These are phyloP conservation scores for Paramarasmius palmivorus DNA, from an alignment of 1,284 basidiomycete species.

Conservation along the genomic window DNA sequence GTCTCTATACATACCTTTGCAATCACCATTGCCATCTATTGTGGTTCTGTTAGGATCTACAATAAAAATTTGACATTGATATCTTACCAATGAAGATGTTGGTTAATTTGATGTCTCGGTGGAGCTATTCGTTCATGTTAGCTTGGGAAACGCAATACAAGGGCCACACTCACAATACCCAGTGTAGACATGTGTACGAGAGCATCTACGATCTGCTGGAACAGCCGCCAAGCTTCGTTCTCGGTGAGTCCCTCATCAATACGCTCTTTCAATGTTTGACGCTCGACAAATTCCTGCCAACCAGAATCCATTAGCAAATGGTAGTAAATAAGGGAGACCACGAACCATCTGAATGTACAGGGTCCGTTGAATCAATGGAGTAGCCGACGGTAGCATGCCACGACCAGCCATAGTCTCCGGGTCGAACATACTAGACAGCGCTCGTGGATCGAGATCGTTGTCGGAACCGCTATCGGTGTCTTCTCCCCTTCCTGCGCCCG, in stretches of 20 bases:
- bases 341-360: constrained; percentile 90
- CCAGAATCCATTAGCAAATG: constrained; percentile 10
- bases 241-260: constrained; percentile 81
- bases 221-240: constrained; percentile 87
- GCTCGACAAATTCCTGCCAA: constrained; percentile 83
- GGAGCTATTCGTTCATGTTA: constrained; percentile 51
- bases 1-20: constrained; percentile 79
- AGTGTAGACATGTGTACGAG: constrained; percentile 88
- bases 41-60: neutral
- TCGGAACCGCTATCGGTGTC: constrained; percentile 24
- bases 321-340: neutral
- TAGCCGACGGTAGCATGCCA: constrained; percentile 22
- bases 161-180: constrained; percentile 64
- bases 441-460: constrained; percentile 43
- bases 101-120: constrained; percentile 90
- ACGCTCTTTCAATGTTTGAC: constrained; percentile 81
- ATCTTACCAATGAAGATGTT: constrained; percentile 86
- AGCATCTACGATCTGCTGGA: constrained; percentile 92
- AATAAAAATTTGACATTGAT: neutral
- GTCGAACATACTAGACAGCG: constrained; percentile 31
- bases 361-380: constrained; percentile 55
- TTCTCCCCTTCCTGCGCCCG: constrained; percentile 36
- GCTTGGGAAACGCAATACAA: constrained; percentile 6
- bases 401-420: constrained; percentile 5
- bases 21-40: constrained; percentile 83